Evolutionary conservation across 2,329 filamentous ascomycete species (phyloP), one percentile per base, ranked within the genome.

Genomic region (Colletotrichum godetiae): DNA sequence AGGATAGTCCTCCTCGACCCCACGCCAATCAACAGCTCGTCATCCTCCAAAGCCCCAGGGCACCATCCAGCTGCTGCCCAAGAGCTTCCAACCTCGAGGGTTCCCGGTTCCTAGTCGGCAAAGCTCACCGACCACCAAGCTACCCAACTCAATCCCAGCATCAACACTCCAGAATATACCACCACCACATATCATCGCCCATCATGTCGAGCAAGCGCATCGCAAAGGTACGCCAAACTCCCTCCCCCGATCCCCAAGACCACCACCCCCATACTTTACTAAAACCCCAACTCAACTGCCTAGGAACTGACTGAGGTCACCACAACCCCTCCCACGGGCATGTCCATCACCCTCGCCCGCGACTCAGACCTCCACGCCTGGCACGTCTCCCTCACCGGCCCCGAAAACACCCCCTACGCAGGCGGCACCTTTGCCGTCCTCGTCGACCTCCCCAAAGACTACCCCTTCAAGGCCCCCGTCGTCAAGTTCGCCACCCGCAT

Each of bases 391-490:
- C 82, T 91, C 70, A 53, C 78, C 2, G 87, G 87, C 1, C 88
- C 88, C 0, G 61, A 83, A 3, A 72, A 76, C 46, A 85, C 86
- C 3, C 78, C 84, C 76, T 91, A 89, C 84, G 79, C 82, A 87
- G 92, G 91, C 78, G 95, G 95, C 79, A 86, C 85, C 76, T 98
- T 95, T 89, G 90, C 90, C 76, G 85, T 98, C 74, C 84, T 92
- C 75, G 87, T 98, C 77, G 88, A 84, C 53, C 91, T 98, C 12
- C 95, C 95, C 15, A 84, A 87, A 77, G 92, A 95, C 79, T 98
- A 97, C 86, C 95, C 95, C 46, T 98, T 97, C 91, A 97, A 97
- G 84, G 91, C 95, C 27, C 95, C 95, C 19, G 86, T 89, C 73
- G 88, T 97, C 77, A 91, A 89, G 80, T 97, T 98, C 88, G 86